Conservation (phyloP, 371 early-diverging fungal species). For the Phascolomyces articulosus region DNA sequence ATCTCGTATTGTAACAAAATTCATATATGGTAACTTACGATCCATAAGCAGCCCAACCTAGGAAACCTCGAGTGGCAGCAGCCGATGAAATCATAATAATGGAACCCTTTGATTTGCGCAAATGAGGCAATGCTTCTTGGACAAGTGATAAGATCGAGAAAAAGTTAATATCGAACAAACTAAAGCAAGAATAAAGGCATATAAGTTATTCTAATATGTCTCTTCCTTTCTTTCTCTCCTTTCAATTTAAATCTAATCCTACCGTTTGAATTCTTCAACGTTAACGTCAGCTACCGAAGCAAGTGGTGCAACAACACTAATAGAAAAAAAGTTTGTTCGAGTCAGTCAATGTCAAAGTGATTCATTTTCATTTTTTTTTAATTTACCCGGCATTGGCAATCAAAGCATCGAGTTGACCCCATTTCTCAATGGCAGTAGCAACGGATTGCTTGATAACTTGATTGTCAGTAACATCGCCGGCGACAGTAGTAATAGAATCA, state of each 20-base stretch:
- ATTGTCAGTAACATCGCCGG: slow-evolving; percentile 68
- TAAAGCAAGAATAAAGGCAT: slow-evolving; percentile 9
- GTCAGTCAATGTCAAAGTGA: too few species aligned
- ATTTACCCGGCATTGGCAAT: slow-evolving; percentile 85
- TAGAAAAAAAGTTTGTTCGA: neutral
- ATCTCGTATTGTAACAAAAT: too few species aligned
- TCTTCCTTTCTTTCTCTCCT: neutral
- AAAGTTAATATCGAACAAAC: slow-evolving; percentile 81
- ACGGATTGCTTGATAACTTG: slow-evolving; percentile 44
- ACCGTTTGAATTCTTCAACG: slow-evolving; percentile 63
- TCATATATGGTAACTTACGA: slow-evolving; percentile 34
- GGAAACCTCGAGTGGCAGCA: slow-evolving; percentile 69
- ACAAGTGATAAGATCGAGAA: slow-evolving; percentile 70
- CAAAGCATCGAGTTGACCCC: slow-evolving; percentile 71
- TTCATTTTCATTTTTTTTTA: neutral
- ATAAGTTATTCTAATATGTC: neutral
- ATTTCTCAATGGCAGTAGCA: slow-evolving; percentile 47
- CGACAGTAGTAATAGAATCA: slow-evolving; percentile 48
- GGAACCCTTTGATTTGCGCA: slow-evolving; percentile 65
- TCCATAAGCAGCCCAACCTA: slow-evolving; percentile 84
- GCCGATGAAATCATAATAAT: slow-evolving; percentile 74
- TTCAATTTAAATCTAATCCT: neutral
- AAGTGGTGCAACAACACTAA: slow-evolving; percentile 76
- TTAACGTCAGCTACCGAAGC: slow-evolving; percentile 56
- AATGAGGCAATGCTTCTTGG: slow-evolving; percentile 68